Evolutionary conservation across 352 stramenopile genomes (phyloP), one percentile per base, ranked within the genome.

Genomic region (Globisporangium nunn): DNA sequence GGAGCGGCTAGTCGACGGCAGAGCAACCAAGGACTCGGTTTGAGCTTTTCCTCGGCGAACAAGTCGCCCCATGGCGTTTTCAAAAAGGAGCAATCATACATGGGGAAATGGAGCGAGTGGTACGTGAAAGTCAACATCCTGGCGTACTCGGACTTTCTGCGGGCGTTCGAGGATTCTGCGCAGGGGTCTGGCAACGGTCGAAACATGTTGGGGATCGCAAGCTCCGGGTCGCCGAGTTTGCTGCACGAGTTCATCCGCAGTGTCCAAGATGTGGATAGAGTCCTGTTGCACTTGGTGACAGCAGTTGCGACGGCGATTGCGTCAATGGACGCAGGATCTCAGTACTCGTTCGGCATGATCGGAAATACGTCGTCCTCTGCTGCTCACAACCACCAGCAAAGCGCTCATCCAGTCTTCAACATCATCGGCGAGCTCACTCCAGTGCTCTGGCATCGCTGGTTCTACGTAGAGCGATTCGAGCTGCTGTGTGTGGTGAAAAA

Each of bases 381-480:
- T 43, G 70, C 67, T 30, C 80, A 74, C 15, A 74, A 61, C 30
- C 85, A 72, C 33, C 70, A 56, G n/a, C 71, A 80, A 50, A 59
- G 53, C 8, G 85, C 81, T 3, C 84, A 93, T 35, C 85, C 85
- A 0, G 85, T 95, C n/a, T 95, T 95, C 61, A 88, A 86, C 54
- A 93, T 95, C 63, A 90, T 96, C 52, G 86, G 86, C 12, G 79
- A 94, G 18, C 64, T 96, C 5, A 89, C 86, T 14, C 79, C 85
- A 14, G 80, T 93, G n/a, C 52, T 94, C 35, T 96, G 86, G 86
- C 86, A 96, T 53, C 85, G 86, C 18, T 96, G 86, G 86, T 96
- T 96, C 58, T 87, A 81, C 58, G 81, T 96, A 11, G 86, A 96
- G 33, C 79, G 84, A 11, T 93, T 96, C 62, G 86, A 96, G 52